Evolutionary conservation across 106 monocot genomes (phyloP), one percentile per base, ranked within the genome.

Genomic region (Platanthera guangdongensis): DNA sequence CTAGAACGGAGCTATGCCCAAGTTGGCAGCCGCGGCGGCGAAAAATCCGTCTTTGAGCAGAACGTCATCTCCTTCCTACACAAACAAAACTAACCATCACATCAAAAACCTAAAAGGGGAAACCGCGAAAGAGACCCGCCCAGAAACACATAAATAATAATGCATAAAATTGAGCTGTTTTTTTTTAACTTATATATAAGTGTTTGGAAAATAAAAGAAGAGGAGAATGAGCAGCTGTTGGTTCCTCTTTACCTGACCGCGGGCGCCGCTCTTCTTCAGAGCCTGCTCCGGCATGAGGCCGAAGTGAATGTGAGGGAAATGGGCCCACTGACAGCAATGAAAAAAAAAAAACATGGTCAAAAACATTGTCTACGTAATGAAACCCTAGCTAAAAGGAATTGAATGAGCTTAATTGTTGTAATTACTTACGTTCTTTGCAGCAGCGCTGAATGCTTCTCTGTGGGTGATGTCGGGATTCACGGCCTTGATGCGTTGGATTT

Each of bases 401-500:
- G 30, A 65, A 25, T 6, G 7, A 48, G 25, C 25, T 25, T 25
- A 25, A 25, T 25, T 25, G 0, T 25, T 25, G 25, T 25, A 25
- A 25, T 64, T 25, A 25, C 25, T 86, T 83, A 99, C 99, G 78
- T 99, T 99, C 83, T 99, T 99, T 12, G 99, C 99, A 62, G 99
- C 99, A 1, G 99, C 92, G 71, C 99, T 99, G 92, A 99, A 99
- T 82, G 99, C 99, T 79, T 99, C 99, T 73, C 94, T 86, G 85
- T 99, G 99, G 14, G 94, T 92, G 70, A 99, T 99, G 84, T 99
- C 99, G 14, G 99, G 99, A 72, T 99, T 99, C 50, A 84, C 94
- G 59, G 99, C 94, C 78, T 99, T 99, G 79, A 99, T 99, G 80
- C 99, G 87, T 85, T 99, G 99, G 88, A 99, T 99, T 84, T 99